Percentiles rank a stretch among this genome's conserved stretches.
These are phyloP conservation scores for Kalaharituber pfeilii DNA, from an alignment of 2,329 filamentous ascomycete genomes.

Conservation along the genomic window DNA sequence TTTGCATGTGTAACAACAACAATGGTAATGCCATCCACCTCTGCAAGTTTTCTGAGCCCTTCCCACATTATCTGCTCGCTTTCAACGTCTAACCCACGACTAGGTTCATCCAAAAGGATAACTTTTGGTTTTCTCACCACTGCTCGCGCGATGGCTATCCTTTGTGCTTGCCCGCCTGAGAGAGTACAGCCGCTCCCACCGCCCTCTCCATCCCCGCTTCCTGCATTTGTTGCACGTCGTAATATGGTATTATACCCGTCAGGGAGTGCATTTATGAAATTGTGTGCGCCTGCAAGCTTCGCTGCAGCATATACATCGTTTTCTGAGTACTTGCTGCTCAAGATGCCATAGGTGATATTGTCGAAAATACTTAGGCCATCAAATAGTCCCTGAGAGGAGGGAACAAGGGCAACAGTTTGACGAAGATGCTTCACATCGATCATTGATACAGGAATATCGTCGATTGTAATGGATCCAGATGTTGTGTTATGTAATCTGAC, in stretches of 20 bases:
- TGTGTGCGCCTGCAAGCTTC: slow-evolving; percentile 47
- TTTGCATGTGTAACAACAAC: slow-evolving; percentile 60
- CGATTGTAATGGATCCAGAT: slow-evolving; percentile 38
- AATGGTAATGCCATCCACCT: slow-evolving; percentile 40
- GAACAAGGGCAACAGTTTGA: slow-evolving; percentile 46
- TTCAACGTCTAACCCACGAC: slow-evolving; percentile 57
- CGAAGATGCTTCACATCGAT: slow-evolving; percentile 46
- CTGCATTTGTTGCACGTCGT: slow-evolving; percentile 50
- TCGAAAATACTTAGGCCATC: slow-evolving; percentile 50
- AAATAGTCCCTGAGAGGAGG: slow-evolving; percentile 59
- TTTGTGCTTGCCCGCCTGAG: slow-evolving; percentile 68
- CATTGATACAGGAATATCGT: slow-evolving; percentile 37
- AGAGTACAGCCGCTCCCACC: slow-evolving; percentile 31
- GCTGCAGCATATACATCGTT: slow-evolving; percentile 29
- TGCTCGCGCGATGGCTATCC: slow-evolving; percentile 64
- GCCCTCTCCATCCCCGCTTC: slow-evolving; percentile 36
- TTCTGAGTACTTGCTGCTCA: slow-evolving; percentile 34
- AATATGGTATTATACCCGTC: slow-evolving; percentile 46
- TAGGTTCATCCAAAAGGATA: slow-evolving; percentile 74
- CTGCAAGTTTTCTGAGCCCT: slow-evolving; percentile 25
- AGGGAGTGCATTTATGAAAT: slow-evolving; percentile 57
- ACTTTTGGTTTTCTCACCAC: slow-evolving; percentile 53
- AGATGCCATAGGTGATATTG: slow-evolving; percentile 71
- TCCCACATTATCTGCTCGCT: slow-evolving; percentile 46
- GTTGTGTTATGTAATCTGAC: slow-evolving; percentile 47